Conservation (phyloP, 1,284 basidiomycete genomes). For the Microbotryum saponariae region DNA sequence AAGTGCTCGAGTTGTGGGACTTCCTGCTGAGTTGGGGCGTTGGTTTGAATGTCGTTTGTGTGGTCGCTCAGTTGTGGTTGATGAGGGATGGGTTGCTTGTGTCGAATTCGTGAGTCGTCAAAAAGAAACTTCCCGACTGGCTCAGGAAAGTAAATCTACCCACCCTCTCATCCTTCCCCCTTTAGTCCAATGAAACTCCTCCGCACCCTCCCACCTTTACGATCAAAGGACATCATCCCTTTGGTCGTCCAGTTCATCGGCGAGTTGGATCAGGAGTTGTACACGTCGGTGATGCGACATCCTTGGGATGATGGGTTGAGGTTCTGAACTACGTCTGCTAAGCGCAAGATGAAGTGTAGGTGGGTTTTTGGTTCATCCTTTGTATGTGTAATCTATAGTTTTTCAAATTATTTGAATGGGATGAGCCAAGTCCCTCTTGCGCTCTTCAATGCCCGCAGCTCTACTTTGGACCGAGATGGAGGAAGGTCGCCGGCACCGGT, state of each 20-base stretch:
- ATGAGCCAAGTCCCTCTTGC: too few relatives aligned
- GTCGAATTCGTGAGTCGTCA: slow-evolving; percentile 59
- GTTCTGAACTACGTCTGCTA: neutral
- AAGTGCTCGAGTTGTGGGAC: slow-evolving; percentile 93
- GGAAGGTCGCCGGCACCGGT: too few relatives aligned
- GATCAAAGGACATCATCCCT: slow-evolving; percentile 77
- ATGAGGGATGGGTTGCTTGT: slow-evolving; percentile 83
- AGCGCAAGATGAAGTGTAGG: neutral
- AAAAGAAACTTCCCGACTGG: too few relatives aligned
- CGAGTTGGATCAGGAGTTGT: slow-evolving; percentile 79
- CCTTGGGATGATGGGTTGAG: slow-evolving; percentile 44
- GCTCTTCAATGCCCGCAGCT: too few relatives aligned
- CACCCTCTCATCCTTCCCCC: too few relatives aligned
- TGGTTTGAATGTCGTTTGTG: slow-evolving; percentile 89
- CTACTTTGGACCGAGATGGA: too few relatives aligned
- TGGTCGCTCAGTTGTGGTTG: slow-evolving; percentile 84
- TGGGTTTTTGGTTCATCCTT: neutral
- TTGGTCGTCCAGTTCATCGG: slow-evolving; percentile 87
- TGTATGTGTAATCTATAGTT: neutral
- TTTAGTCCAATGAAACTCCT: slow-evolving; percentile 85
- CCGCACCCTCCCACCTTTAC: slow-evolving; percentile 85
- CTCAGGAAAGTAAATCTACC: too few relatives aligned
- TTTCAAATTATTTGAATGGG: too few relatives aligned
- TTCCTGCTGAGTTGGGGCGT: slow-evolving; percentile 93
- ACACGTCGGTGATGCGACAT: slow-evolving; percentile 80